Percentiles rank a stretch among this genome's conserved stretches.
Conservation (phyloP, 208 protist species). For the Tritrichomonas musculus region DNA sequence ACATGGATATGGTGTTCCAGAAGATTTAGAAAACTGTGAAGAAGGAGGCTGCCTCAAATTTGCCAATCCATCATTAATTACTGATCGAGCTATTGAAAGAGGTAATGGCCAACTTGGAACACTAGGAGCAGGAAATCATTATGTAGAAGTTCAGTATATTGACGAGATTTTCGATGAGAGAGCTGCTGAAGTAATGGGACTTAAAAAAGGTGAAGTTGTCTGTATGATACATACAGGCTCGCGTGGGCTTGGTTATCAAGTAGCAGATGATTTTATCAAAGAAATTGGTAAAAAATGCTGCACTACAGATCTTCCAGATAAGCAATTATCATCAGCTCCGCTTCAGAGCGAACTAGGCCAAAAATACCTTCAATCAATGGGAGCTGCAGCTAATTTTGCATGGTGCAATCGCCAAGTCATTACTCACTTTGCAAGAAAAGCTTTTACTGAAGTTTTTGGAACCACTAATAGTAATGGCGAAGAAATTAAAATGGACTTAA, state of each 20-base stretch:
- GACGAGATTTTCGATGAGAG: conserved; percentile 67
- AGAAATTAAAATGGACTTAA: conserved; percentile 60
- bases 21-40: too few relatives aligned
- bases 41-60: conserved; percentile 60
- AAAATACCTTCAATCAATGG: conserved; percentile 65
- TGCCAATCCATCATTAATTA: conserved; percentile 61
- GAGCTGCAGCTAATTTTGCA: conserved; percentile 69
- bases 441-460: conserved; percentile 56
- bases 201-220: too few relatives aligned
- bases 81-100: conserved; percentile 63
- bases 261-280: conserved; percentile 50
- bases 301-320: conserved; percentile 72
- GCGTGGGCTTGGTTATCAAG: conserved; percentile 73
- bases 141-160: conserved; percentile 59
- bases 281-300: conserved; percentile 48
- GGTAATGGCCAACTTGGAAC: conserved; percentile 67
- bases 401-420: conserved; percentile 70
- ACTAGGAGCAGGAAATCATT: conserved; percentile 77
- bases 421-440: conserved; percentile 61
- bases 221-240: conserved; percentile 72
- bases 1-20: conserved; percentile 66
- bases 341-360: conserved; percentile 62
- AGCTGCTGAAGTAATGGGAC: conserved; percentile 57
- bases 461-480: too few relatives aligned
- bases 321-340: conserved; percentile 64